A percentile compares a stretch with the other conserved stretches of the same genome.
phyloP scores from a whole-genome alignment of 768 basidiomycete species.

The Rhodotorula diobovata region DNA sequence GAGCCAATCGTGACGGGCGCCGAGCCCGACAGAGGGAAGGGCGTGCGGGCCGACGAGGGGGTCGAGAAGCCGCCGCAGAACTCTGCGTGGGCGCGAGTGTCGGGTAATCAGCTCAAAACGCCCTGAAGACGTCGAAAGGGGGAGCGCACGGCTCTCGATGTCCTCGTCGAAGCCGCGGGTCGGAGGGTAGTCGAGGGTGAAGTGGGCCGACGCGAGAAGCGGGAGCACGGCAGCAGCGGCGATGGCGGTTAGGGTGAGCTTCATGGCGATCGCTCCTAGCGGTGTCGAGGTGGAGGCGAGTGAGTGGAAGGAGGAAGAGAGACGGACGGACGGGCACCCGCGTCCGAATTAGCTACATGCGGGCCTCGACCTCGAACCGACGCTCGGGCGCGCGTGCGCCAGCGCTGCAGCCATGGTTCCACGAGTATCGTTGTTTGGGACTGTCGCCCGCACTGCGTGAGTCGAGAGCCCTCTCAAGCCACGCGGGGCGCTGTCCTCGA shows the following conservation, averaged over 20 bases:
- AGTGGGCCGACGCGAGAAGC: constrained; percentile 62
- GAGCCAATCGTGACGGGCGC: constrained; percentile 60
- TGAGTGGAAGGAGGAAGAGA: too few species aligned
- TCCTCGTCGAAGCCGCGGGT: constrained; percentile 68
- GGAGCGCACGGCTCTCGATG: constrained; percentile 57
- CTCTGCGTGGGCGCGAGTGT: neutral
- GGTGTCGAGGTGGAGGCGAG: too few species aligned
- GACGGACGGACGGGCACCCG: too few species aligned
- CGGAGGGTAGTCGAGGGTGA: constrained; percentile 69
- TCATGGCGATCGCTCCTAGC: too few species aligned
- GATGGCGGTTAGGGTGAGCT: constrained; percentile 17
- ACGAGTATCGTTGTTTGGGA: too few species aligned
- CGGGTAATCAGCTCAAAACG: neutral
- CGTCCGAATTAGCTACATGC: too few species aligned
- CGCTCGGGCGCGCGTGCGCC: too few species aligned
- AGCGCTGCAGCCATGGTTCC: too few species aligned
- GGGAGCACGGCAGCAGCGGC: constrained; percentile 50
- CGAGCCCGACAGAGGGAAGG: constrained; percentile 64
- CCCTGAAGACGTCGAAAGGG: neutral
- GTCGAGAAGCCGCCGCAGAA: constrained; percentile 61
- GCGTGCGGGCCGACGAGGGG: constrained; percentile 57
- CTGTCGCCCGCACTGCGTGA: too few species aligned
- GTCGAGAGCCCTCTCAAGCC: too few species aligned
- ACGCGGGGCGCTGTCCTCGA: too few species aligned
- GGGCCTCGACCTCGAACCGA: too few species aligned